Percentiles rank a stretch among this genome's conserved stretches.
Evolutionary conservation across 1,139 yeast genomes (phyloP).

Genomic region (Protomyces gravidus): DNA sequence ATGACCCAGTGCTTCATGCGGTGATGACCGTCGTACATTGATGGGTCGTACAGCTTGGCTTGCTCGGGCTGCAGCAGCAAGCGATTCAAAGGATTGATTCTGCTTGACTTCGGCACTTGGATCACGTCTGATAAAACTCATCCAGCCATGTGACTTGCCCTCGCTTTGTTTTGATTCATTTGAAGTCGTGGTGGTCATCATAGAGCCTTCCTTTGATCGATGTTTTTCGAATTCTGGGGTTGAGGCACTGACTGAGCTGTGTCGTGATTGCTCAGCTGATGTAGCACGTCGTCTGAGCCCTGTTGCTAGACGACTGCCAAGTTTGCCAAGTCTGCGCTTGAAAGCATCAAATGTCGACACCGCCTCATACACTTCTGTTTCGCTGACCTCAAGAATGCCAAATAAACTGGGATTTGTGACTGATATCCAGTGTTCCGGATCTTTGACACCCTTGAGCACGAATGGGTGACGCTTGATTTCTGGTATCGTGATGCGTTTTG

Average conservation of each 20-base stretch:
- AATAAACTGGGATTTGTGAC: conserved; percentile 37
- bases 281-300: conserved; percentile 14
- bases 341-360: conserved; percentile 41
- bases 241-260: background rate
- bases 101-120: background rate
- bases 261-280: background rate
- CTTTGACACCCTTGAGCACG: conserved; percentile 55
- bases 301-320: conserved; percentile 11
- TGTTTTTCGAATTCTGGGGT: background rate
- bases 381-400: conserved; percentile 53
- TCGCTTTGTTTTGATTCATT: background rate
- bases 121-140: conserved; percentile 20
- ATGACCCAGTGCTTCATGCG: background rate
- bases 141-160: conserved; percentile 10
- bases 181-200: background rate
- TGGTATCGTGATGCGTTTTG: conserved; percentile 60
- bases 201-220: conserved; percentile 2
- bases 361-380: conserved; percentile 68
- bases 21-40: background rate
- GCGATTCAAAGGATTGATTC: background rate
- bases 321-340: conserved; percentile 22
- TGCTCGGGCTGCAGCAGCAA: background rate
- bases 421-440: conserved; percentile 38
- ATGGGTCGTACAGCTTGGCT: background rate
- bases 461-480: conserved; percentile 81